Conservation (phyloP, 2,329 filamentous ascomycete species). For the Tolypocladium guangdongense region DNA sequence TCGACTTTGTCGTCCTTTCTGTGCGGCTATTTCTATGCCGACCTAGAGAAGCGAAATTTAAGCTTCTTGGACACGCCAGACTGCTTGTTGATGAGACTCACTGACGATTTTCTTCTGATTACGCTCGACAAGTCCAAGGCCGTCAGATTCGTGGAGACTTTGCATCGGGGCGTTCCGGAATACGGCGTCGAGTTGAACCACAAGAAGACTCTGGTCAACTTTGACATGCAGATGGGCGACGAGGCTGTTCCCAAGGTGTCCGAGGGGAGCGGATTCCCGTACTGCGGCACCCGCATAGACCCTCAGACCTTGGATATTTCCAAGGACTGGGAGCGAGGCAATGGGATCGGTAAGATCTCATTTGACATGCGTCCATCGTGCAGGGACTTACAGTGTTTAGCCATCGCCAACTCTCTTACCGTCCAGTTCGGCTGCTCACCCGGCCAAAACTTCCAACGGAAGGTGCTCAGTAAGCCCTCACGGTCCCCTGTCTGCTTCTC, state of each 20-base stretch:
- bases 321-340: slow-evolving; percentile 51
- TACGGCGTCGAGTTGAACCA: slow-evolving; percentile 74
- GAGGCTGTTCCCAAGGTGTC: slow-evolving; percentile 37
- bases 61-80: slow-evolving; percentile 47
- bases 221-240: slow-evolving; percentile 51
- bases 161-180: slow-evolving; percentile 67
- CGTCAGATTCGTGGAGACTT: slow-evolving; percentile 59
- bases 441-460: slow-evolving; percentile 70
- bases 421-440: slow-evolving; percentile 64
- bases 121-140: slow-evolving; percentile 60
- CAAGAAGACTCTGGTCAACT: slow-evolving; percentile 77
- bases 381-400: slow-evolving; percentile 6
- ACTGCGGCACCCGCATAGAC: slow-evolving; percentile 75
- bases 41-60: slow-evolving; percentile 63
- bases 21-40: slow-evolving; percentile 93
- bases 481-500: not conserved
- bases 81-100: slow-evolving; percentile 66
- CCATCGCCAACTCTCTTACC: slow-evolving; percentile 60
- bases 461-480: slow-evolving; percentile 51
- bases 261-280: slow-evolving; percentile 54
- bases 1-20: slow-evolving; percentile 77
- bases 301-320: slow-evolving; percentile 62
- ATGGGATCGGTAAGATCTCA: slow-evolving; percentile 34
- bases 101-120: slow-evolving; percentile 89
- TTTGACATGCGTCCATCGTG: not conserved